Percentiles rank a stretch among this genome's conserved stretches.
phyloP scores from a whole-genome alignment of 495 filamentous ascomycete species.

The Viridothelium virens region DNA sequence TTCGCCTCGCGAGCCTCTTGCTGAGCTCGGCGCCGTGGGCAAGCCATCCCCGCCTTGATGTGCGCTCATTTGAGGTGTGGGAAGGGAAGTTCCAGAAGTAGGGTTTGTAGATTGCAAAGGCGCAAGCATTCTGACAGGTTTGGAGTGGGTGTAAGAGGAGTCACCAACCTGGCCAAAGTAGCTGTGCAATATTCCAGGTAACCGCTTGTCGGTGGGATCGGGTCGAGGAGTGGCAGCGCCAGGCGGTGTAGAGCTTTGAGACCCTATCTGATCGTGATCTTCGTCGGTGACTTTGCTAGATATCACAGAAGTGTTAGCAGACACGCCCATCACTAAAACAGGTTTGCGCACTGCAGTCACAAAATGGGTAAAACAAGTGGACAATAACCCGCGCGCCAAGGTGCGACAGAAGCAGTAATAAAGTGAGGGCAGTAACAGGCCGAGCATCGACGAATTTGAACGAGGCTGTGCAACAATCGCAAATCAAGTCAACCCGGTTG shows the following conservation, averaged over 20 bases:
- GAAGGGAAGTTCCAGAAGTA: slow-evolving; percentile 3
- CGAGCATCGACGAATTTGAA: slow-evolving; percentile 17
- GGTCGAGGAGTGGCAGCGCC: slow-evolving; percentile 82
- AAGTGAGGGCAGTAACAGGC: slow-evolving; percentile 12
- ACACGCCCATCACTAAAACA: slow-evolving; percentile 13
- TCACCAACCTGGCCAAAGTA: slow-evolving; percentile 97
- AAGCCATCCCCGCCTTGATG: slow-evolving; percentile 16
- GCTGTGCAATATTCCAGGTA: slow-evolving; percentile 79
- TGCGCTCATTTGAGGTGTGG: neutral
- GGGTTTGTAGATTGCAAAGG: neutral
- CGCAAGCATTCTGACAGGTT: slow-evolving; percentile 10
- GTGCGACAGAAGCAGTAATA: slow-evolving; percentile 8
- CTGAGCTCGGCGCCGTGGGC: slow-evolving; percentile 23
- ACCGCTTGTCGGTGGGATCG: slow-evolving; percentile 79
- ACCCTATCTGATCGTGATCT: slow-evolving; percentile 66
- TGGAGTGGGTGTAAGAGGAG: slow-evolving; percentile 21
- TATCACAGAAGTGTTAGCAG: slow-evolving; percentile 27
- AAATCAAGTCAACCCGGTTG: neutral
- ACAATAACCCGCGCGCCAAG: neutral
- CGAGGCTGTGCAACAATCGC: slow-evolving; percentile 11
- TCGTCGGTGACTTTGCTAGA: slow-evolving; percentile 45
- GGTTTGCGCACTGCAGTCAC: slow-evolving; percentile 12
- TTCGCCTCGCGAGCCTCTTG: slow-evolving; percentile 12
- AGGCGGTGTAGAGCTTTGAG: slow-evolving; percentile 62
- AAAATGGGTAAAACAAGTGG: slow-evolving; percentile 5